A percentile compares a stretch with the other conserved stretches of the same genome.
phyloP scores from a whole-genome alignment of 2,329 filamentous ascomycete species.

The Verticillium longisporum region DNA sequence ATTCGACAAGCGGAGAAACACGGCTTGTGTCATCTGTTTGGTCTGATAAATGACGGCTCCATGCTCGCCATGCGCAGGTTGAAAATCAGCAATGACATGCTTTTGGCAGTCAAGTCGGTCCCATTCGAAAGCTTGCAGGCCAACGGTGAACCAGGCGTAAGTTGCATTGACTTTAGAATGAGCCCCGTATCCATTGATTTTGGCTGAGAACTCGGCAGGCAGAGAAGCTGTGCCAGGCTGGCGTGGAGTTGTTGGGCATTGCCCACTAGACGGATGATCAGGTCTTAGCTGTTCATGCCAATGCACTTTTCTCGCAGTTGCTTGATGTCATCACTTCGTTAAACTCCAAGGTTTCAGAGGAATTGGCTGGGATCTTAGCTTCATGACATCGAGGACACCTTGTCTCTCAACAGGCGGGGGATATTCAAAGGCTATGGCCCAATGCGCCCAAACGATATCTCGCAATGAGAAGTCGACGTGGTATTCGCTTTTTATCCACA shows the following conservation, averaged over 20 bases:
- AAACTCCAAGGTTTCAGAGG: constrained; percentile 34
- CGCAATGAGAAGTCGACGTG: too few relatives aligned
- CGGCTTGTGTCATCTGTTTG: neutral
- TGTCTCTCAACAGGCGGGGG: neutral
- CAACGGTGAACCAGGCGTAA: constrained; percentile 30
- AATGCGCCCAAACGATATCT: too few relatives aligned
- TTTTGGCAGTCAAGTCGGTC: constrained; percentile 30
- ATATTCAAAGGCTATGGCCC: too few relatives aligned
- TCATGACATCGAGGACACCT: neutral
- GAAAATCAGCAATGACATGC: constrained; percentile 34
- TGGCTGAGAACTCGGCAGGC: constrained; percentile 16
- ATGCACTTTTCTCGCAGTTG: constrained; percentile 28
- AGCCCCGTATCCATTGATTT: neutral
- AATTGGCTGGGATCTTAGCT: constrained; percentile 12
- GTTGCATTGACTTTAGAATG: constrained; percentile 1
- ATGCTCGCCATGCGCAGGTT: constrained; percentile 20
- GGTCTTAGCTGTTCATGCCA: constrained; percentile 26
- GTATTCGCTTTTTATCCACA: too few relatives aligned
- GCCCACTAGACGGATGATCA: constrained; percentile 29
- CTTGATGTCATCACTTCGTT: constrained; percentile 32
- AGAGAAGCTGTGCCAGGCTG: constrained; percentile 30
- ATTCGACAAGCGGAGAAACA: neutral
- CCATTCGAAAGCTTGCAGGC: constrained; percentile 33
- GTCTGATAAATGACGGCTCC: neutral
- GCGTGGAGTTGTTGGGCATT: constrained; percentile 27